Evolutionary conservation across 2,329 filamentous ascomycete species (phyloP).

Genomic region (Hymenoscyphus infarciens): DNA sequence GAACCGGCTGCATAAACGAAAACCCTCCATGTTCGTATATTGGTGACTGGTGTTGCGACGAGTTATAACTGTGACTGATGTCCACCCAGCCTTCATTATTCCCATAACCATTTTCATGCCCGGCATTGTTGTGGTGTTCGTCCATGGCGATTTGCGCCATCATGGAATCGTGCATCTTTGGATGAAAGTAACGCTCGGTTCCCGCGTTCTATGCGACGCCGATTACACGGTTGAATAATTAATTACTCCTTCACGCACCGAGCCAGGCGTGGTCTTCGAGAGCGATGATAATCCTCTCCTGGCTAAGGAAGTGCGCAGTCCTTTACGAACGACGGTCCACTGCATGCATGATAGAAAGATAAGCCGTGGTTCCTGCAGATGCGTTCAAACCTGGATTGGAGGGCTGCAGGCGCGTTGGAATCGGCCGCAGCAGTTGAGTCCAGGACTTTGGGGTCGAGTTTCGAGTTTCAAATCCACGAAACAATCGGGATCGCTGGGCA

Average conservation of each 20-base stretch:
- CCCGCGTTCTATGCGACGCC: conserved; percentile 20
- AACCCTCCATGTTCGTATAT: conserved; percentile 65
- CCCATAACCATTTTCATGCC: conserved; percentile 38
- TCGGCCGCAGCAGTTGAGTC: conserved; percentile 17
- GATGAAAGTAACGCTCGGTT: conserved; percentile 17
- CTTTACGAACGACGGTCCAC: conserved; percentile 33
- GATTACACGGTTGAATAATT: conserved; percentile 23
- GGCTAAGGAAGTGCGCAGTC: conserved; percentile 32
- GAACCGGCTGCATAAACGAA: conserved; percentile 55
- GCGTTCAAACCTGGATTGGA: conserved; percentile 12
- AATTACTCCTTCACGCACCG: conserved; percentile 15
- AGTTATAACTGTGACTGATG: conserved; percentile 42
- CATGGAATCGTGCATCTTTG: conserved; percentile 36
- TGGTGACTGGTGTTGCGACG: conserved; percentile 63
- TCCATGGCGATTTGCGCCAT: conserved; percentile 37
- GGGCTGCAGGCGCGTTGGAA: conserved; percentile 31
- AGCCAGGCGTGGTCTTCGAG: conserved; percentile 24
- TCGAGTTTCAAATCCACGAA: conserved; percentile 3
- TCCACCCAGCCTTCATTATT: conserved; percentile 52
- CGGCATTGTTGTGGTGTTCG: conserved; percentile 31
- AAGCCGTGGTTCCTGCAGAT: conserved; percentile 35
- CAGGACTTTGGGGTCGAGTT: conserved; percentile 3
- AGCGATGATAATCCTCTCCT: conserved; percentile 35
- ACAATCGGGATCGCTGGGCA: neutral
- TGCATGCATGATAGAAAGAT: conserved; percentile 40